Evolutionary conservation across 805 yeast species (phyloP).

Genomic region (Zygosaccharomyces bailii): DNA sequence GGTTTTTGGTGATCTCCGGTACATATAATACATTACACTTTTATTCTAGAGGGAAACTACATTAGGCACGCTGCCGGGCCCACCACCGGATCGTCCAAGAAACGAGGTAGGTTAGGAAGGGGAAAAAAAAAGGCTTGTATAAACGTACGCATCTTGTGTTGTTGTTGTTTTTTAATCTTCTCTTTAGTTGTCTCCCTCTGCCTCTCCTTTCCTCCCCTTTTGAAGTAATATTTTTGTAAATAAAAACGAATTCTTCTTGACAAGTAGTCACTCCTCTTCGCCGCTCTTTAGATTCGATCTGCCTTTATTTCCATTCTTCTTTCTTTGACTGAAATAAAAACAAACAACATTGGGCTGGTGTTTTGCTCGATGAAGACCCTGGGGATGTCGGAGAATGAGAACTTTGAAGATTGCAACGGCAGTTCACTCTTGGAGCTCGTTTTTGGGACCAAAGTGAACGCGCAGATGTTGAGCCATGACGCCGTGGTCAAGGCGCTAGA

Average conservation of each 20-base stretch:
- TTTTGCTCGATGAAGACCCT: conserved; percentile 1
- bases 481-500: conserved; percentile 57
- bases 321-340: no score
- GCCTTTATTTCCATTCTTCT: no score
- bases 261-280: not conserved
- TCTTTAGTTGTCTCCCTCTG: not conserved
- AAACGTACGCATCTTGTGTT: not conserved
- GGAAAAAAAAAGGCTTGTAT: not conserved
- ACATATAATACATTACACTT: conserved; percentile 1
- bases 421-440: conserved; percentile 31
- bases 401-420: not conserved
- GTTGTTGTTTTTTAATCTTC: not conserved
- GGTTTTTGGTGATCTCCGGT: conserved; percentile 6
- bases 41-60: not conserved
- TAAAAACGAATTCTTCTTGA: not conserved
- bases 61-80: not conserved
- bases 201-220: not conserved
- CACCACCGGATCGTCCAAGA: not conserved
- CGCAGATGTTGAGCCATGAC: conserved; percentile 45
- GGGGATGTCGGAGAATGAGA: conserved; percentile 4
- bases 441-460: conserved; percentile 50
- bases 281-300: not conserved
- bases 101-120: not conserved
- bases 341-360: no score
- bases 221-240: conserved; percentile 3